Percentiles rank a stretch among this genome's conserved stretches.
Evolutionary conservation across 441 rosid genomes (phyloP).

Genomic region (Adansonia rubrostipa): DNA sequence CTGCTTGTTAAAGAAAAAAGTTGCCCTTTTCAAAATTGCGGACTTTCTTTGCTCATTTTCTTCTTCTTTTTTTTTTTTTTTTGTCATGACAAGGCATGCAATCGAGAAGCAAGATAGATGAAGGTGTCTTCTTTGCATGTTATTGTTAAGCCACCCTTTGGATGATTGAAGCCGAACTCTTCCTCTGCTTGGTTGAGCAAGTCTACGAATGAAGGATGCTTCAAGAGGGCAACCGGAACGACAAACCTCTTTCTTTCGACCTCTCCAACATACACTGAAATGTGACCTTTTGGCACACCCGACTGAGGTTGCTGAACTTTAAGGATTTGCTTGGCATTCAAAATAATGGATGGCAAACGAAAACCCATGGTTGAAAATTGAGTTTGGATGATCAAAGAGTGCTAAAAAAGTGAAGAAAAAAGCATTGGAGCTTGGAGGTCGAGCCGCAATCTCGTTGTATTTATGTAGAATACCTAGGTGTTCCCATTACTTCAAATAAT

Average conservation of each 20-base stretch:
- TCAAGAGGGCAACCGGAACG: constrained; percentile 44
- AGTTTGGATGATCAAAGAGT: not conserved
- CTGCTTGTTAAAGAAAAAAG: too few relatives aligned
- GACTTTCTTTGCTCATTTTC: not conserved
- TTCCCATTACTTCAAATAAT: not conserved
- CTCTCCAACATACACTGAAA: constrained; percentile 55
- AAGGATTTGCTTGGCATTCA: constrained; percentile 27
- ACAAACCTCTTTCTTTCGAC: constrained; percentile 42
- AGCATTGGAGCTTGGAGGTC: not conserved
- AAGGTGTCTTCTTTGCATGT: constrained; percentile 48
- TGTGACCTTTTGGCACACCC: constrained; percentile 51
- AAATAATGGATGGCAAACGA: constrained; percentile 19
- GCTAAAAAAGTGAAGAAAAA: not conserved
- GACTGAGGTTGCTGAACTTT: not conserved
- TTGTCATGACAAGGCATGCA: not conserved
- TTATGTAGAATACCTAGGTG: not conserved
- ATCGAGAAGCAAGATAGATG: constrained; percentile 39
- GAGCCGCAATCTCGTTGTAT: not conserved
- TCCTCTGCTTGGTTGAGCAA: constrained; percentile 50
- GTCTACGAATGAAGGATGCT: constrained; percentile 43
- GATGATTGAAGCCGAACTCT: constrained; percentile 60
- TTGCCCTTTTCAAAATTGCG: not conserved
- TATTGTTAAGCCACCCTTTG: constrained; percentile 53
- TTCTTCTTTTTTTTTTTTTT: too few relatives aligned
- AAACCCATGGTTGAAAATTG: constrained; percentile 32